Conservation (phyloP, 257 asterid genomes). For the Solanum ossicruentum region DNA sequence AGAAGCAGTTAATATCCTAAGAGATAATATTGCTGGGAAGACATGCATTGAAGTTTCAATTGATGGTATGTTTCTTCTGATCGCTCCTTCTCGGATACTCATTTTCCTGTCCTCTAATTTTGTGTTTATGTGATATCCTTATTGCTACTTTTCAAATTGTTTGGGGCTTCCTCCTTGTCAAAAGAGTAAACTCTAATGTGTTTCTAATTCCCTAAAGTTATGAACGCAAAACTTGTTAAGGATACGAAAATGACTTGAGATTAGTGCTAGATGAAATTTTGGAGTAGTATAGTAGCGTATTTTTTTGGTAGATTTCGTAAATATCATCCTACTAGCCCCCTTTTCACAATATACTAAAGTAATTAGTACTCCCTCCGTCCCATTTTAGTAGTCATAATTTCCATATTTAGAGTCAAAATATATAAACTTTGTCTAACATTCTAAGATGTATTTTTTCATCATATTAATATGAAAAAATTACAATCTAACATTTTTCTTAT, state of each 20-base stretch:
- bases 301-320: too few relatives aligned
- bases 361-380: neutral
- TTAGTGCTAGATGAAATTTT: neutral
- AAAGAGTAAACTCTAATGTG: neutral
- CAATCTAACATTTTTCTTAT: too few relatives aligned
- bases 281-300: neutral
- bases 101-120: neutral
- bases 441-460: too few relatives aligned
- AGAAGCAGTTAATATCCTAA: slow-evolving; percentile 37
- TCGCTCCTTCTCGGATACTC: neutral
- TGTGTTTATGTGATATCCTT: neutral
- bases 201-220: neutral
- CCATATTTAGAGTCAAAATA: too few relatives aligned
- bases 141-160: neutral
- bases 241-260: neutral
- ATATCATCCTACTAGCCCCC: neutral
- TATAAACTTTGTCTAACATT: too few relatives aligned
- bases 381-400: too few relatives aligned
- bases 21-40: slow-evolving; percentile 20
- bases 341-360: neutral
- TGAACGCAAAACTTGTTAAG: neutral
- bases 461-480: too few relatives aligned
- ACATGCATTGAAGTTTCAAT: slow-evolving; percentile 51
- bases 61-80: slow-evolving; percentile 33
- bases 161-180: neutral